Evolutionary conservation across 2,329 filamentous ascomycete genomes (phyloP).

Genomic region (Fusarium annulatum): DNA sequence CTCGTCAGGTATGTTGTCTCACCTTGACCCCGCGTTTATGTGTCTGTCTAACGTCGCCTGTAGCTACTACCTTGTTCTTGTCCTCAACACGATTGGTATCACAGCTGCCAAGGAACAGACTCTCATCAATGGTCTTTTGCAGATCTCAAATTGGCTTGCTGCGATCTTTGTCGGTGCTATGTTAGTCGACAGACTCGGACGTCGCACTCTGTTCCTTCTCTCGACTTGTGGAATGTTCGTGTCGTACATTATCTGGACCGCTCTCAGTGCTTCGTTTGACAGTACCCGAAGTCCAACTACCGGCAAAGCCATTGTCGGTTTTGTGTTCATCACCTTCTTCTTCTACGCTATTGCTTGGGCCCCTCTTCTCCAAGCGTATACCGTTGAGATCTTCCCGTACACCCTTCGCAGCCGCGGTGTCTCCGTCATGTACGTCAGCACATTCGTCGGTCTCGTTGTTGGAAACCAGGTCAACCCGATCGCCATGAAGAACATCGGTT

Average conservation of each 20-base stretch:
- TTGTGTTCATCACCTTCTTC: conserved; percentile 55
- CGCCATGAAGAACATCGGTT: conserved; percentile 51
- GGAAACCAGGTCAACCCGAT: conserved; percentile 56
- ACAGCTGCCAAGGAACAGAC: conserved; percentile 51
- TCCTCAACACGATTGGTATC: conserved; percentile 54
- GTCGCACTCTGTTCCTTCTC: conserved; percentile 53
- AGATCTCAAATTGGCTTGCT: conserved; percentile 53
- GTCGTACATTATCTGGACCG: conserved; percentile 49
- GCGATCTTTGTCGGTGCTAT: conserved; percentile 52
- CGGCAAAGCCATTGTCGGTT: conserved; percentile 48
- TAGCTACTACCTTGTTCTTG: conserved; percentile 52
- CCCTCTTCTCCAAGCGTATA: conserved; percentile 48
- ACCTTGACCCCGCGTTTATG: accelerated
- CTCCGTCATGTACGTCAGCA: conserved; percentile 36
- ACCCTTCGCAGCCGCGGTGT: conserved; percentile 37
- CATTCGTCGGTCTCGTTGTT: conserved; percentile 43
- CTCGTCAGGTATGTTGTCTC: conserved; percentile 17
- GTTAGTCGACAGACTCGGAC: conserved; percentile 54
- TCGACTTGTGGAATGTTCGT: conserved; percentile 53
- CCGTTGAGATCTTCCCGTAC: conserved; percentile 45
- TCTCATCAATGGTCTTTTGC: conserved; percentile 44
- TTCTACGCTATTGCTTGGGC: conserved; percentile 52
- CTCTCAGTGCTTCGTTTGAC: conserved; percentile 41
- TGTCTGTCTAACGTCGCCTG: not conserved
- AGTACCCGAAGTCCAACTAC: conserved; percentile 35